phyloP scores from a whole-genome alignment of 2,329 filamentous ascomycete species.

The Phialophora macrospora region DNA sequence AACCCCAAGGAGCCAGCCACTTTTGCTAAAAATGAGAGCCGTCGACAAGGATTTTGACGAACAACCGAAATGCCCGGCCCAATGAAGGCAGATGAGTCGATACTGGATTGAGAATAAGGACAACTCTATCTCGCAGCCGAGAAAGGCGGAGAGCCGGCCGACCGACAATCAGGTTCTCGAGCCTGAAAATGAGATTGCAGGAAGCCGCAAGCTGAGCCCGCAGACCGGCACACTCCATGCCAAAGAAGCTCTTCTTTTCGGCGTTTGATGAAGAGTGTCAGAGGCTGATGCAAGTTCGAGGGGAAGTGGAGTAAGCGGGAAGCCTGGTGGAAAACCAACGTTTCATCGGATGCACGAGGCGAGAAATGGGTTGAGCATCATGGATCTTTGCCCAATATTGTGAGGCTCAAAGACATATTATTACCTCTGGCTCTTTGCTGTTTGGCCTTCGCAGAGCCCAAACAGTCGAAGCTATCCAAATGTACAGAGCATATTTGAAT shows the following conservation, averaged over 20 bases:
- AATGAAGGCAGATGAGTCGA: constrained; percentile 1
- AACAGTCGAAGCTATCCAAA: background rate
- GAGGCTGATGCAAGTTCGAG: constrained; percentile 31
- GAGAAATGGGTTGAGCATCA: background rate
- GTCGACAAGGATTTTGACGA: constrained; percentile 25
- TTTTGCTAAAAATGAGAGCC: constrained; percentile 27
- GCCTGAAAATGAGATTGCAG: constrained; percentile 30
- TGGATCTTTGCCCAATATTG: constrained; percentile 2
- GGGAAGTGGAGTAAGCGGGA: constrained; percentile 27
- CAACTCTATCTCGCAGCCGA: constrained; percentile 24
- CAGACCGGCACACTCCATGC: constrained; percentile 13
- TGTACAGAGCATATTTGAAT: background rate
- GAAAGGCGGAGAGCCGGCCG: constrained; percentile 22
- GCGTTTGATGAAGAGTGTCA: constrained; percentile 28
- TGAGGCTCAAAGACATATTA: background rate
- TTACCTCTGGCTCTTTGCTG: constrained; percentile 4
- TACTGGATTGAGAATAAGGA: constrained; percentile 17
- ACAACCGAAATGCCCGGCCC: constrained; percentile 20
- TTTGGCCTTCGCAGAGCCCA: background rate
- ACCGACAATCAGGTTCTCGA: constrained; percentile 21
- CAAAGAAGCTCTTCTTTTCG: constrained; percentile 10
- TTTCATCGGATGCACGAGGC: constrained; percentile 22
- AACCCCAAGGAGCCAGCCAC: constrained; percentile 26
- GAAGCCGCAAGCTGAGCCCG: constrained; percentile 14
- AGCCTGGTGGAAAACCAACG: constrained; percentile 23